Conservation (phyloP, 164 flowering plant genomes). For the Aristolochia contorta region DNA sequence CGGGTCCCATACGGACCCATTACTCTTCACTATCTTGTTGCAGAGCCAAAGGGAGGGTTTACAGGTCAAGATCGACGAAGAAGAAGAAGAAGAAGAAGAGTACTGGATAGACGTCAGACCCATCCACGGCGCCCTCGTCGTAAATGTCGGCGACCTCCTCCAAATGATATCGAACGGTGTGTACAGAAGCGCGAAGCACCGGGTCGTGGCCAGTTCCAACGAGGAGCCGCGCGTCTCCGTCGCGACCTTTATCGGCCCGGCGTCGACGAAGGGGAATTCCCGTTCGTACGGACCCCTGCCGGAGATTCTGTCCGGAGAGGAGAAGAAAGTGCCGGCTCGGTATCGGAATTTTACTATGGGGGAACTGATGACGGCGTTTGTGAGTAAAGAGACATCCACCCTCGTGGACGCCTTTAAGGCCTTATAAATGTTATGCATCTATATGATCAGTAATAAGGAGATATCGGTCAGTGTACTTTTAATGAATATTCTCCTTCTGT, state of each 20-base stretch:
- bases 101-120: conserved; percentile 30
- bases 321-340: conserved; percentile 3
- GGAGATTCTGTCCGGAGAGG: conserved; percentile 12
- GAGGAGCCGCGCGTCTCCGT: conserved; percentile 11
- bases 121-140: too few species aligned
- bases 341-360: conserved; percentile 12
- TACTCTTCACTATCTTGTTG: not conserved
- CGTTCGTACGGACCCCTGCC: conserved; percentile 13
- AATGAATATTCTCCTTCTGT: too few species aligned
- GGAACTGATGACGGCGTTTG: conserved; percentile 1
- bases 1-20: not conserved
- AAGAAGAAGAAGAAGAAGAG: too few species aligned
- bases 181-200: conserved; percentile 16
- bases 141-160: not conserved
- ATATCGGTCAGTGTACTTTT: too few species aligned
- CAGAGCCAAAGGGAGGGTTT: conserved; percentile 40
- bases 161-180: conserved; percentile 8
- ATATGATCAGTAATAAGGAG: too few species aligned
- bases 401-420: too few species aligned
- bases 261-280: not conserved
- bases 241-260: conserved; percentile 8
- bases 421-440: too few species aligned
- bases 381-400: conserved; percentile 1
- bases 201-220: conserved; percentile 16
- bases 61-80: conserved; percentile 39